A percentile compares a stretch with the other conserved stretches of the same genome.
Conservation (phyloP, 2,329 filamentous ascomycete species). For the Nannizziopsis arthrosporioides region DNA sequence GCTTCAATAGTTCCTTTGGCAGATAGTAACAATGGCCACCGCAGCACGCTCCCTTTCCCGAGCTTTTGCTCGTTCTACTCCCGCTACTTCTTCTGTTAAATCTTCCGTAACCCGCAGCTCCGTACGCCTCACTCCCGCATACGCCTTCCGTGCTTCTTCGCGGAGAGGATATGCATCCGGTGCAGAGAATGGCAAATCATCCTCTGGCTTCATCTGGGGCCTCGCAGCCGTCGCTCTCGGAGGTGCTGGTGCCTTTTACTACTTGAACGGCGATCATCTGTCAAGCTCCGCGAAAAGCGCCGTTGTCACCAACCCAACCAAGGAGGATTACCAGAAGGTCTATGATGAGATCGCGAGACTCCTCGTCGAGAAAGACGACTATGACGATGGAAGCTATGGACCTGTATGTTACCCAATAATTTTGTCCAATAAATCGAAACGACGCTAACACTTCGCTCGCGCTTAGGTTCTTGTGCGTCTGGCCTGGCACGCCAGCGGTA, state of each 20-base stretch:
- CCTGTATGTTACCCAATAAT: constrained; percentile 43
- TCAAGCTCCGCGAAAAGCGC: constrained; percentile 35
- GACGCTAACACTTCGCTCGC: constrained; percentile 4
- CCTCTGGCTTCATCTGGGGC: constrained; percentile 46
- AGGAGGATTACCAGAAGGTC: constrained; percentile 88
- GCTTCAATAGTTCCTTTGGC: not conserved
- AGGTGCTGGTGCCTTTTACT: constrained; percentile 56
- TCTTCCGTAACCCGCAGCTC: constrained; percentile 39
- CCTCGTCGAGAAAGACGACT: constrained; percentile 82
- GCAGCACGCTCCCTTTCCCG: constrained; percentile 34
- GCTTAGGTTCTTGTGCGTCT: constrained; percentile 63
- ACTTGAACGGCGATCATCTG: constrained; percentile 43
- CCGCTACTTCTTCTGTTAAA: constrained; percentile 26
- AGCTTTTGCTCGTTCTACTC: constrained; percentile 31
- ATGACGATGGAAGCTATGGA: constrained; percentile 92
- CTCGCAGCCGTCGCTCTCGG: constrained; percentile 48
- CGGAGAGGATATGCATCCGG: constrained; percentile 66
- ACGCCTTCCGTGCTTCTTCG: constrained; percentile 60
- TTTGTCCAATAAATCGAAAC: not conserved
- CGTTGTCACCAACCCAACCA: constrained; percentile 58
- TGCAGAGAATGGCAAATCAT: constrained; percentile 42
- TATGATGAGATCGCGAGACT: constrained; percentile 74
- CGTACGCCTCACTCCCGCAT: constrained; percentile 47
- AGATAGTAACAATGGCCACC: constrained; percentile 27
- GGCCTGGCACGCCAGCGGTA: constrained; percentile 89